These are phyloP conservation scores for Naegleria fowleri DNA, from an alignment of 208 protist species.

Conservation along the genomic window DNA sequence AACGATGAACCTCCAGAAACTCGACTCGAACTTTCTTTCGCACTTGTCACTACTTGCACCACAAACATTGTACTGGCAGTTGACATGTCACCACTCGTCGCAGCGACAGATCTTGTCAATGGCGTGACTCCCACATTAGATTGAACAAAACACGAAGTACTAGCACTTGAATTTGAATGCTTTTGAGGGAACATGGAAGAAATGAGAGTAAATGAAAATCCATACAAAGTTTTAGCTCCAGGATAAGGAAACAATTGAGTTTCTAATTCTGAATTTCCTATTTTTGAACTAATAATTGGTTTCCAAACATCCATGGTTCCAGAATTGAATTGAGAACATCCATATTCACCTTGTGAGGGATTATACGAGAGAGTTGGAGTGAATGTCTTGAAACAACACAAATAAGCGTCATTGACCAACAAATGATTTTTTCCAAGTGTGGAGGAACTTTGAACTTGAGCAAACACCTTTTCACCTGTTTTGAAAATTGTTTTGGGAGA, in stretches of 20 bases:
- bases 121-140: background rate
- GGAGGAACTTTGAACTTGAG: background rate
- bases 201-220: background rate
- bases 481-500: background rate
- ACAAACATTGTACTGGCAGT: too few relatives aligned
- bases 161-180: background rate
- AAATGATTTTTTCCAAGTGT: background rate
- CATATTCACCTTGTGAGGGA: background rate
- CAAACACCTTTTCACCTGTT: background rate
- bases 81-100: too few relatives aligned
- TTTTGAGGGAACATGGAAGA: background rate
- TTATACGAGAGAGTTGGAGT: background rate
- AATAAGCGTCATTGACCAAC: background rate
- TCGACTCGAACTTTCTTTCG: too few relatives aligned
- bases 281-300: background rate
- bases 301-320: background rate
- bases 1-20: too few relatives aligned
- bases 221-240: background rate
- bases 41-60: too few relatives aligned
- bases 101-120: background rate
- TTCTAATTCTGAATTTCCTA: background rate
- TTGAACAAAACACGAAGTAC: background rate
- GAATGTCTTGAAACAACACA: background rate
- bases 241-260: background rate
- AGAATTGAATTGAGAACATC: background rate